phyloP scores from a whole-genome alignment of 2,329 filamentous ascomycete genomes.

The Aspergillus latus region DNA sequence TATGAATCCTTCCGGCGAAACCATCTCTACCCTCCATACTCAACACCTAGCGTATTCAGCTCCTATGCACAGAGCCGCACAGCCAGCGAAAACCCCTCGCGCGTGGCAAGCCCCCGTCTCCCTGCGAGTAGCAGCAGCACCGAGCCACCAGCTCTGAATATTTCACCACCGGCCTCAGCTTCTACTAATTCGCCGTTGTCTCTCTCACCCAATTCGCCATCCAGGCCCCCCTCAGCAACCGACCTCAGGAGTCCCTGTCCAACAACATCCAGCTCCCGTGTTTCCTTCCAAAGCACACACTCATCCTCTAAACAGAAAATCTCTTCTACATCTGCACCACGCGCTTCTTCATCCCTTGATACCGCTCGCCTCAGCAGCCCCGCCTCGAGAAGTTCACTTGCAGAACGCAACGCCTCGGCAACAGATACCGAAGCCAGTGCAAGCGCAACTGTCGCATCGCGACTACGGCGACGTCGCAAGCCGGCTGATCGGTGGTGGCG shows the following conservation, averaged over 20 bases:
- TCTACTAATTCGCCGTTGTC: too few relatives aligned
- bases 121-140: slow-evolving; percentile 40
- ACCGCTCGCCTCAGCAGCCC: slow-evolving; percentile 28
- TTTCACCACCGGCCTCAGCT: slow-evolving; percentile 29
- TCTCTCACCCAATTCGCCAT: slow-evolving; percentile 21
- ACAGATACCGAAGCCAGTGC: slow-evolving; percentile 20
- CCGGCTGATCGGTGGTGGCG: slow-evolving; percentile 86
- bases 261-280: slow-evolving; percentile 33
- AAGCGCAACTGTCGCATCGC: slow-evolving; percentile 26
- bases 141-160: slow-evolving; percentile 31
- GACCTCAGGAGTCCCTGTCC: slow-evolving; percentile 21
- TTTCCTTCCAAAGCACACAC: slow-evolving; percentile 34
- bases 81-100: slow-evolving; percentile 54
- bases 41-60: slow-evolving; percentile 77
- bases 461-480: slow-evolving; percentile 60
- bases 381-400: slow-evolving; percentile 24
- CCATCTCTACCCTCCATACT: slow-evolving; percentile 73
- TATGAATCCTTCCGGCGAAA: slow-evolving; percentile 96
- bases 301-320: slow-evolving; percentile 27
- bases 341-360: slow-evolving; percentile 29
- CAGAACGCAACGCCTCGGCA: slow-evolving; percentile 26
- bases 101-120: slow-evolving; percentile 37
- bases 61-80: slow-evolving; percentile 65
- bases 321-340: slow-evolving; percentile 26
- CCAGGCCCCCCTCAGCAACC: slow-evolving; percentile 17